Evolutionary conservation across 495 filamentous ascomycete genomes (phyloP).

Genomic region (Aspergillus panamensis): DNA sequence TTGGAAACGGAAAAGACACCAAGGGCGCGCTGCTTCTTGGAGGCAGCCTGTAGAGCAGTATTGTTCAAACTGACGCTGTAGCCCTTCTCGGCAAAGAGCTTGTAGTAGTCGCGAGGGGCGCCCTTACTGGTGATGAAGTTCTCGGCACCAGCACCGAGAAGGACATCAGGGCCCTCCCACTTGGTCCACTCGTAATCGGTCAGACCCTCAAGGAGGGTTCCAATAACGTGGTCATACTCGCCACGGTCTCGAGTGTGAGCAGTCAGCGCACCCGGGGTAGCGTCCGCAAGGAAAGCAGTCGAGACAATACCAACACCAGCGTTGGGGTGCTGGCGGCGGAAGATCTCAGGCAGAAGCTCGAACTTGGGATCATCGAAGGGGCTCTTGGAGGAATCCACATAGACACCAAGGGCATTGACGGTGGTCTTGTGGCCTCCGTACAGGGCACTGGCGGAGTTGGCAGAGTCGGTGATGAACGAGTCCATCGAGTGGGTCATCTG

Average conservation of each 20-base stretch:
- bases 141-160: conserved; percentile 71
- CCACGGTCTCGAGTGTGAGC: conserved; percentile 62
- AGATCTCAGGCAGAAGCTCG: conserved; percentile 70
- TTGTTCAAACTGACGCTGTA: conserved; percentile 66
- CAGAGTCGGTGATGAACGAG: conserved; percentile 72
- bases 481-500: conserved; percentile 73
- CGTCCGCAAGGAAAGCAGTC: conserved; percentile 69
- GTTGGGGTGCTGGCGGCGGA: conserved; percentile 55
- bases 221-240: conserved; percentile 60
- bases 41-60: conserved; percentile 51
- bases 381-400: conserved; percentile 62
- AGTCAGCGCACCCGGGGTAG: conserved; percentile 65
- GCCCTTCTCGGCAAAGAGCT: conserved; percentile 59
- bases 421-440: conserved; percentile 73
- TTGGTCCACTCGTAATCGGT: conserved; percentile 65
- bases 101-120: conserved; percentile 60
- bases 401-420: conserved; percentile 70
- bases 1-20: conserved; percentile 66
- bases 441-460: conserved; percentile 70
- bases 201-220: conserved; percentile 55
- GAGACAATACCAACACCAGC: conserved; percentile 56
- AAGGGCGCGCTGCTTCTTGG: conserved; percentile 54
- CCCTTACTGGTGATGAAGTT: conserved; percentile 52
- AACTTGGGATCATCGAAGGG: conserved; percentile 73
- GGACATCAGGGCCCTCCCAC: conserved; percentile 63